Base-by-base conservation (phyloP, 2,329 filamentous ascomycete genomes). In the Hypocreales sp. region DNA sequence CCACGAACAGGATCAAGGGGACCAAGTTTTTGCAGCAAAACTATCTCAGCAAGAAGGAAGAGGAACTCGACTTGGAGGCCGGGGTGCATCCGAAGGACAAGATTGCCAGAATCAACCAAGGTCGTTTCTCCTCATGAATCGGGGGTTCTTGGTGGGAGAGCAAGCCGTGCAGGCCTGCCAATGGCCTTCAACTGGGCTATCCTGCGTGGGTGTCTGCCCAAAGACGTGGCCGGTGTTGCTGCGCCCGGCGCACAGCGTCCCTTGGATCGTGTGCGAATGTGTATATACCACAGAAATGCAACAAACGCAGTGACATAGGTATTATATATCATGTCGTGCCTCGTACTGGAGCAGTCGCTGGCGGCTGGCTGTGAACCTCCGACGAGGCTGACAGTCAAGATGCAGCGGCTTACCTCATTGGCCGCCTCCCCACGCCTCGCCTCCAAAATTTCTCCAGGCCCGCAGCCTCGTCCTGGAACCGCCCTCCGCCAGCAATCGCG, bases 1-100 rank as follows among this genome's bases (percentile, higher is more conserved):
- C 79, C 57, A 67, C 78, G 37, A 66, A 78, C 45, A 79, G 80
- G 57, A 66, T 87, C 50, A 77, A 72, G 59, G 81, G 81, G 33
- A 82, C 80, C 52, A 60, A 82, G 37, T 84, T 82, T 42, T 59
- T 83, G 46, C 79, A 86, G 57, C 74, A 79, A 48, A 83, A 84
- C 59, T 81, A 81, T 54, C 48, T 74, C 33, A 53, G 60, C 28
- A 64, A 75, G 58, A 50, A 58, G 43, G 54, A 57, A 21, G 44
- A 53, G 37, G 47, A 53, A 31, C 34, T 53, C 29, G 52, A 56
- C 34, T 35, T 46, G 27, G 47, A 42, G 25, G 51, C 50, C 33
- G 52, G 50, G 42, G 51, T 55, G 22, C 51, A 55, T 42, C 45
- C 50, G 29, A 47, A 40, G 40, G 39, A 59, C 46, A 53, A 49